Base-by-base conservation (phyloP, 2,329 filamentous ascomycete species). In the Verruconis gallopava region DNA sequence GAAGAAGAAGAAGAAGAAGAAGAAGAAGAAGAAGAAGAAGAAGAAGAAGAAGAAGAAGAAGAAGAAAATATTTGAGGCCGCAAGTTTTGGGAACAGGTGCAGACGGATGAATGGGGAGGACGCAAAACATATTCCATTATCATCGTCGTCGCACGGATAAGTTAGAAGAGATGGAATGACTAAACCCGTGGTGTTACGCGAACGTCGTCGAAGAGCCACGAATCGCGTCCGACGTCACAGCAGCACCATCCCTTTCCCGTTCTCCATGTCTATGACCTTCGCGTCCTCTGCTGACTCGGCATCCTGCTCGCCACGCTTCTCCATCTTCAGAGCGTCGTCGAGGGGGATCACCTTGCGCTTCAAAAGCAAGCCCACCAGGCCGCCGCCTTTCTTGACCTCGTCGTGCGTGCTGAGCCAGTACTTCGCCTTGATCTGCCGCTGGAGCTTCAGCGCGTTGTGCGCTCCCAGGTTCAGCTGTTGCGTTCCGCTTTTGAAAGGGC, bases 361-460 rank as follows among this genome's bases (percentile, higher is more conserved):
- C 44, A 71, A 60, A 57, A 58, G 71, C 60, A 61, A 68, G 2
- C 57, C 67, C 6, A 80, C 67, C 4, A 79, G 49, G 0, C 76
- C 75, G 0, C 66, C 66, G 1, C 73, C 75, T 41, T 56, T 67
- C 56, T 80, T 80, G 3, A 72, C 60, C 54, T 80, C 77, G 48
- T 79, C 76, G 49, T 81, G 77, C 19, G 77, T 81, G 0, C 68
- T 69, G 14, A 81, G 58, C 77, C 77, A 81, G 50, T 80, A 81
- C 48, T 63, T 69, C 0, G 74, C 71, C 2, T 64, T 60, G 21
- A 73, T 56, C 3, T 68, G 56, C 13, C 64, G 56, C 44, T 74
- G 74, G 3, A 72, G 71, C 44, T 69, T 62, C 13, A 79, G 56
- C 0, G 73, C 77, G 50, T 80, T 81, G 45, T 71, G 62, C 0